Conservation (phyloP, 169 alveolate genomes). For the Amoebophrya sp. region DNA sequence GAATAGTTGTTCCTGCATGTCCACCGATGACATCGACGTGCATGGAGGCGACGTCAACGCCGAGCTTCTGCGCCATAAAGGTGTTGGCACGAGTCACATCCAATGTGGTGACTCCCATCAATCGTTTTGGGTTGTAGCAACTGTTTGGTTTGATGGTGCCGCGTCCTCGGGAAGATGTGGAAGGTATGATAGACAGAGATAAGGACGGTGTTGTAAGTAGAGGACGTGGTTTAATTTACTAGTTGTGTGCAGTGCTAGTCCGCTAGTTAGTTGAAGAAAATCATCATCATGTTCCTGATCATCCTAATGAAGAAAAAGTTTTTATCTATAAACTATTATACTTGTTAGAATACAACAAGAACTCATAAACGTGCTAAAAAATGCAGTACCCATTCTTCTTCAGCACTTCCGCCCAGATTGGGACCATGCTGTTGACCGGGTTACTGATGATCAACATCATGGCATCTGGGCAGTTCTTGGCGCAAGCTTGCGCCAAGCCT, state of each 20-base stretch:
- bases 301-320: no score
- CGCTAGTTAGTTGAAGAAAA: no score
- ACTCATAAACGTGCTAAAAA: no score
- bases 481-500: constrained; percentile 57
- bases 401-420: constrained; percentile 32
- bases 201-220: no score
- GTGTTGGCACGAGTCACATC: constrained; percentile 30
- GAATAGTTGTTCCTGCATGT: constrained; percentile 30
- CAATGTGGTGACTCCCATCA: constrained; percentile 35
- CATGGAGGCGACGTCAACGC: background rate
- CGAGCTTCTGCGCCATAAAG: constrained; percentile 26
- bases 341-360: no score
- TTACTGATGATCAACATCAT: constrained; percentile 37
- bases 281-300: no score
- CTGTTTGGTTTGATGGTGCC: no score
- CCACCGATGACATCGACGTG: constrained; percentile 29
- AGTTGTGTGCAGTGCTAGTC: no score
- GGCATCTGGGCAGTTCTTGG: constrained; percentile 58
- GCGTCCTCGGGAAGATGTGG: no score
- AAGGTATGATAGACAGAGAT: no score
- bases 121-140: background rate
- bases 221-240: no score
- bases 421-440: constrained; percentile 37
- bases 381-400: constrained; percentile 28
- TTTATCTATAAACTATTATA: no score